phyloP scores from a whole-genome alignment of 2,329 filamentous ascomycete species.

The Helotiales sp. region DNA sequence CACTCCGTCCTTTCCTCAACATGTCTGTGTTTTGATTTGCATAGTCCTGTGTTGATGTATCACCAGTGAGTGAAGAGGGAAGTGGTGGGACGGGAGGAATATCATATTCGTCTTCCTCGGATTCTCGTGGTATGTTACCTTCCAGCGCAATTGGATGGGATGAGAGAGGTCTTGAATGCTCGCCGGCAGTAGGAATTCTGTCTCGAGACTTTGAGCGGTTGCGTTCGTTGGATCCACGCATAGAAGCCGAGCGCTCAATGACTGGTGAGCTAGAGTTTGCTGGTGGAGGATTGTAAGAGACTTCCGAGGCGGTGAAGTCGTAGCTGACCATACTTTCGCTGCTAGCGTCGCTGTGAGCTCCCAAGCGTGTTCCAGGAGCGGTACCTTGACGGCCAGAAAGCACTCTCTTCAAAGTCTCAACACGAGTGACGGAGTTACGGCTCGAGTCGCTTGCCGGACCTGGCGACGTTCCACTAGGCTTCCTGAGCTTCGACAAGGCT shows the following conservation, averaged over 20 bases:
- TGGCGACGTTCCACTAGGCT: constrained; percentile 54
- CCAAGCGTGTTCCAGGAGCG: constrained; percentile 39
- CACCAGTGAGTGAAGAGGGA: constrained; percentile 26
- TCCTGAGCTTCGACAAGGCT: constrained; percentile 47
- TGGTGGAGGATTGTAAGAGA: constrained; percentile 52
- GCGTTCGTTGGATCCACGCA: constrained; percentile 27
- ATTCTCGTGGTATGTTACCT: constrained; percentile 18
- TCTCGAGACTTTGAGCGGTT: constrained; percentile 35
- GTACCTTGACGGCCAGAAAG: constrained; percentile 50
- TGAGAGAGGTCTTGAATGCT: constrained; percentile 25
- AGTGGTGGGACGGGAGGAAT: constrained; percentile 35
- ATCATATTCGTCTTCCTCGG: constrained; percentile 24
- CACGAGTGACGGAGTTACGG: constrained; percentile 55
- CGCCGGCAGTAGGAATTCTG: constrained; percentile 20
- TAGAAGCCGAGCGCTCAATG: constrained; percentile 29
- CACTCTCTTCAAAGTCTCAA: constrained; percentile 64
- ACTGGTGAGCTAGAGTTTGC: constrained; percentile 16
- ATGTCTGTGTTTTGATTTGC: constrained; percentile 17
- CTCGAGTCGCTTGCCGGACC: constrained; percentile 42
- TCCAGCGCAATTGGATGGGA: constrained; percentile 24
- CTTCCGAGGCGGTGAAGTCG: constrained; percentile 66
- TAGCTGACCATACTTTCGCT: constrained; percentile 72
- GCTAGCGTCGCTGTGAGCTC: constrained; percentile 52
- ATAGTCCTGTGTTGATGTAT: constrained; percentile 27
- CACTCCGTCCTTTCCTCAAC: constrained; percentile 23